A percentile compares a stretch with the other conserved stretches of the same genome.
phyloP scores from a whole-genome alignment of 2,329 filamentous ascomycete species.

The Coniochaeta sp. region DNA sequence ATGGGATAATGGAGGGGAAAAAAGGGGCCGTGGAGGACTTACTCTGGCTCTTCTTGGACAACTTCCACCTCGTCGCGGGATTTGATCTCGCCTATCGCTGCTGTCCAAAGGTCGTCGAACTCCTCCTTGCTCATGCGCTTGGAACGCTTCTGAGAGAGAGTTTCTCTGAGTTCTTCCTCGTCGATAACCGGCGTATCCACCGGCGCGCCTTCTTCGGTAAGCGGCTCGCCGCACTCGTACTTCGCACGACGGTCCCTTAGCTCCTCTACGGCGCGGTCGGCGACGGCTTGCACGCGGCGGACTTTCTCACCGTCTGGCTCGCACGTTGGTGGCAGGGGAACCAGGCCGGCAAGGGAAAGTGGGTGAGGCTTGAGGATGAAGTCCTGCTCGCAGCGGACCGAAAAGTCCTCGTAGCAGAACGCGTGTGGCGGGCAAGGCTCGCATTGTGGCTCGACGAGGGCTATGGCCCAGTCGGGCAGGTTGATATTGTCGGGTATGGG shows the following conservation, averaged over 20 bases:
- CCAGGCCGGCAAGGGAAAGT: constrained; percentile 67
- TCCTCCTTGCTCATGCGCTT: constrained; percentile 80
- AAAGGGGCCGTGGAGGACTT: constrained; percentile 30
- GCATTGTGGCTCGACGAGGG: constrained; percentile 70
- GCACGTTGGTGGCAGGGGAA: constrained; percentile 85
- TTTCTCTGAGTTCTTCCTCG: constrained; percentile 70
- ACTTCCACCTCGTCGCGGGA: constrained; percentile 53
- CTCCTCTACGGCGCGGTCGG: constrained; percentile 80
- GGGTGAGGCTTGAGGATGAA: constrained; percentile 83
- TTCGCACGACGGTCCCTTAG: constrained; percentile 78
- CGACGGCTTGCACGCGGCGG: constrained; percentile 76
- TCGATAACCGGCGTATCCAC: constrained; percentile 50
- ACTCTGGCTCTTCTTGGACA: constrained; percentile 34
- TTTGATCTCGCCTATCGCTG: constrained; percentile 65
- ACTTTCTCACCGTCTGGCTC: constrained; percentile 93
- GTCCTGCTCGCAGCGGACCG: constrained; percentile 74
- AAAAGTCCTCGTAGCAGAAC: constrained; percentile 73
- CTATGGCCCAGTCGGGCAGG: constrained; percentile 30
- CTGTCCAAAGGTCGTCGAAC: constrained; percentile 81
- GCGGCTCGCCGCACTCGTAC: constrained; percentile 77
- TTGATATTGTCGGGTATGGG: constrained; percentile 30
- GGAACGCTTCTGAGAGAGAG: constrained; percentile 66
- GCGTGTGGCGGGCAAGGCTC: constrained; percentile 88
- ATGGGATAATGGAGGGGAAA: constrained; percentile 7
- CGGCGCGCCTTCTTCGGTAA: constrained; percentile 51